Conservation (phyloP, 441 rosid genomes). For the Jatropha multifida region DNA sequence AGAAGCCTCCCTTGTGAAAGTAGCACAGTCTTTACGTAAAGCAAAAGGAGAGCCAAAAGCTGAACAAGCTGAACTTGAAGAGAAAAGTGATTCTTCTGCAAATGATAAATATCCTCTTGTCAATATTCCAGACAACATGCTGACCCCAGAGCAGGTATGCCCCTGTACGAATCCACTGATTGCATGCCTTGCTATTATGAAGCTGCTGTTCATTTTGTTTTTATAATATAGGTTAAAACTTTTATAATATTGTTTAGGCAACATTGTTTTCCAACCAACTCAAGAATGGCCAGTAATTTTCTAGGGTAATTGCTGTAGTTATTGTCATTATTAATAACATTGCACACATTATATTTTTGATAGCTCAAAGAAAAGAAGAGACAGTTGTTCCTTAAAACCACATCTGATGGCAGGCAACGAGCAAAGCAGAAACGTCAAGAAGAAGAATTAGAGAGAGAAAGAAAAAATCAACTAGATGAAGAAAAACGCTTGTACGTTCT, state of each 20-base stretch:
- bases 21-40: slow-evolving; percentile 67
- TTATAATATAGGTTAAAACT: neutral
- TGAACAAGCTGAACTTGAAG: slow-evolving; percentile 77
- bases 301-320: neutral
- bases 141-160: slow-evolving; percentile 78
- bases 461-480: slow-evolving; percentile 75
- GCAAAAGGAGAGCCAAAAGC: slow-evolving; percentile 80
- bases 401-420: slow-evolving; percentile 79
- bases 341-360: slow-evolving; percentile 16
- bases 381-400: slow-evolving; percentile 82
- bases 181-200: slow-evolving; percentile 1
- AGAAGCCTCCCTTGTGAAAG: slow-evolving; percentile 61
- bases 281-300: neutral
- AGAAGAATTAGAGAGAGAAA: slow-evolving; percentile 76
- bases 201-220: slow-evolving; percentile 1
- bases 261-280: neutral
- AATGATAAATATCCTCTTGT: slow-evolving; percentile 74
- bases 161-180: slow-evolving; percentile 9
- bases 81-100: slow-evolving; percentile 50
- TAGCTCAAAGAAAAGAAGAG: slow-evolving; percentile 85
- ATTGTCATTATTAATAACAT: neutral
- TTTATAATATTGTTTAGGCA: neutral
- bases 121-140: slow-evolving; percentile 67
- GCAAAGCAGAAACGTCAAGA: slow-evolving; percentile 88
- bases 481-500: slow-evolving; percentile 73